Base-by-base conservation (phyloP, 176 grass and related monocot genomes). In the Phyllostachys edulis region DNA sequence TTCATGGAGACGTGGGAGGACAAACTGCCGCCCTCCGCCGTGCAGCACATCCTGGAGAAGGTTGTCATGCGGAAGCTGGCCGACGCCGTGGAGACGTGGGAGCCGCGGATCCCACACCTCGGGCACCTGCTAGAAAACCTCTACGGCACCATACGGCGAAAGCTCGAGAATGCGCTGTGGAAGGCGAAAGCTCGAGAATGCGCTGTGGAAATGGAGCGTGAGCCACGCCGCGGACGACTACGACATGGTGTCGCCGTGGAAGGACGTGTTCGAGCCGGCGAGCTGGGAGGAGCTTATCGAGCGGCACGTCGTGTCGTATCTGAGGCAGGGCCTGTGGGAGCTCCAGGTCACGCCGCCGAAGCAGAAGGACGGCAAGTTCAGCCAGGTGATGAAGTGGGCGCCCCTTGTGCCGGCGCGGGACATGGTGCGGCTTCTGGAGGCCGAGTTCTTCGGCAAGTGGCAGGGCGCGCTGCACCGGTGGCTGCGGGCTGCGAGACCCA, bases 371-470 rank as follows among this genome's bases (percentile, higher is more conserved):
- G 69, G 41, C 56, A 46, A 82, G 40, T 97, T 97, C 50, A 65
- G 40, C 5, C 69, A 63, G 90, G 90, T 92, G 50, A 94, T 92
- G 83, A 87, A 83, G 89, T 97, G 94, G 94, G 85, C 91, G 39
- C 63, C 88, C 40, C 69, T 75, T 1, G 80, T 92, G 55, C 83
- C 86, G 39, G 72, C 38, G 29, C 40, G 71, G 18, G 90, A 87
- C 74, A 90, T 94, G 92, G 94, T 87, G 51, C 73, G 26, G 75
- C 59, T 97, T 52, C 71, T 97, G 24, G 77, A 90, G 52, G 57
- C 84, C 20, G 90, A 93, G 61, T 92, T 97, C 83, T 94, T 94
- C 36, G 86, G 54, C 83, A 80, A 73, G 76, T 97, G 94, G 88
- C 67, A 37, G 64, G n/a, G 77, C 55, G 92, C 87, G 42, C 75